Evolutionary conservation across 495 filamentous ascomycete species (phyloP).

Genomic region (Talaromyces nanjingensis): DNA sequence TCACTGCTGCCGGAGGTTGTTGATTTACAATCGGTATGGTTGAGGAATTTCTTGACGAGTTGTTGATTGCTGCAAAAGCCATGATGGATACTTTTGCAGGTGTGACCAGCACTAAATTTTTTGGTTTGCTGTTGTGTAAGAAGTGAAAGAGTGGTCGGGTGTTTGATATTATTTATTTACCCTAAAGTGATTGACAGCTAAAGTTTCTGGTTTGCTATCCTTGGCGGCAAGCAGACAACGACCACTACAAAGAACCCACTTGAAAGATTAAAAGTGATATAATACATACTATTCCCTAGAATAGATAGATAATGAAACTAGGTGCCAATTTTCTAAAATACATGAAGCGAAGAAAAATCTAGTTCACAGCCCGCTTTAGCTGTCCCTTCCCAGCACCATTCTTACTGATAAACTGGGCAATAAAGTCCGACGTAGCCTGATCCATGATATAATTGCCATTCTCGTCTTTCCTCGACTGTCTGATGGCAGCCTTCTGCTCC

Average conservation of each 20-base stretch:
- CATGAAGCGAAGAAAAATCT: neutral
- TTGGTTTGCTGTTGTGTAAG: neutral
- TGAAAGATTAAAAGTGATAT: neutral
- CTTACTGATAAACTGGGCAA: conserved; percentile 27
- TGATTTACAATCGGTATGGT: conserved; percentile 3
- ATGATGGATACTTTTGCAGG: conserved; percentile 18
- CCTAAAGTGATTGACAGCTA: neutral
- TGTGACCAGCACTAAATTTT: neutral
- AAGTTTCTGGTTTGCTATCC: neutral
- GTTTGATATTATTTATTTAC: neutral
- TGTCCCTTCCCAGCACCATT: conserved; percentile 15
- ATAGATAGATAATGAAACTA: neutral
- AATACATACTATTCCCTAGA: neutral
- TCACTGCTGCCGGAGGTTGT: conserved; percentile 9
- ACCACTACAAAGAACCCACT: neutral
- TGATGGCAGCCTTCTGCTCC: conserved; percentile 19
- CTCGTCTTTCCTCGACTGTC: conserved; percentile 22
- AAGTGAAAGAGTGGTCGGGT: neutral
- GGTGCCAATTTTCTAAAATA: conserved; percentile 5
- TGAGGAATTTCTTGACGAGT: conserved; percentile 16
- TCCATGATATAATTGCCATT: conserved; percentile 33
- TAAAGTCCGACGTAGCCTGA: conserved; percentile 26
- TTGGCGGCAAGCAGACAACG: conserved; percentile 6
- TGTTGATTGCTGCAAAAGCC: conserved; percentile 43
- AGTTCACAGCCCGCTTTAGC: neutral